These are phyloP conservation scores for Leucosporidium yakuticum DNA, from an alignment of 768 basidiomycete species.

Conservation along the genomic window DNA sequence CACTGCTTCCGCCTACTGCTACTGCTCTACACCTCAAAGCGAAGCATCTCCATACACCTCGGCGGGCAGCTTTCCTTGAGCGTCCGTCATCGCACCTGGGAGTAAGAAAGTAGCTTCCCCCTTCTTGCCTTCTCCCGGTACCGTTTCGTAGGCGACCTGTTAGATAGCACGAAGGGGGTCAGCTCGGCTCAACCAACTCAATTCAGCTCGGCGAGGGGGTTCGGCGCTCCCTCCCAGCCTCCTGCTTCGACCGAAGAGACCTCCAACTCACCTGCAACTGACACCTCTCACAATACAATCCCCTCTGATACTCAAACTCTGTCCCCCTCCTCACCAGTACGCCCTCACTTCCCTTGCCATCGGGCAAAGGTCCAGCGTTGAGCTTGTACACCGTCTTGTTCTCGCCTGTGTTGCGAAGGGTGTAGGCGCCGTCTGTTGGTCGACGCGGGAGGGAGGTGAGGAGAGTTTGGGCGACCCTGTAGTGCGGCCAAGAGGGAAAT, in stretches of 20 bases:
- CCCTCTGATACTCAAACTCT: conserved; percentile 32
- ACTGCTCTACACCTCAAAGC: too few species aligned
- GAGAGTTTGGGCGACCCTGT: conserved; percentile 23
- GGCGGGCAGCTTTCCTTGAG: conserved; percentile 13
- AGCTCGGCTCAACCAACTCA: too few species aligned
- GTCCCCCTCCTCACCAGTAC: conserved; percentile 20
- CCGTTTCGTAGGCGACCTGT: conserved; percentile 32
- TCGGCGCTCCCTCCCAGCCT: too few species aligned
- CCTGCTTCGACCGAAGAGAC: too few species aligned
- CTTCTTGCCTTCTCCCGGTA: conserved; percentile 18
- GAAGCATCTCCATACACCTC: conserved; percentile 14
- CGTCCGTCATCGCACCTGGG: conserved; percentile 19
- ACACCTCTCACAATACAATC: neutral
- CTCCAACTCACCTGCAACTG: neutral
- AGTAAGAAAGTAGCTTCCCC: conserved; percentile 25
- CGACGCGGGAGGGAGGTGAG: conserved; percentile 15
- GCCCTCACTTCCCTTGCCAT: conserved; percentile 8
- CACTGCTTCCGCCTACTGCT: too few species aligned
- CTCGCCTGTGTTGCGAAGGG: conserved; percentile 11
- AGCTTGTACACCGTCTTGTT: conserved; percentile 21
- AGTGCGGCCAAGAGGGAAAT: neutral
- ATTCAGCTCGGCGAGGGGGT: too few species aligned
- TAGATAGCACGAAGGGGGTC: neutral
- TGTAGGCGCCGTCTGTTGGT: conserved; percentile 14
- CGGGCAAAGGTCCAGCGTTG: conserved; percentile 6